These are phyloP conservation scores for Lichtheimia hyalospora DNA, from an alignment of 371 early-diverging fungal genomes.

Conservation along the genomic window DNA sequence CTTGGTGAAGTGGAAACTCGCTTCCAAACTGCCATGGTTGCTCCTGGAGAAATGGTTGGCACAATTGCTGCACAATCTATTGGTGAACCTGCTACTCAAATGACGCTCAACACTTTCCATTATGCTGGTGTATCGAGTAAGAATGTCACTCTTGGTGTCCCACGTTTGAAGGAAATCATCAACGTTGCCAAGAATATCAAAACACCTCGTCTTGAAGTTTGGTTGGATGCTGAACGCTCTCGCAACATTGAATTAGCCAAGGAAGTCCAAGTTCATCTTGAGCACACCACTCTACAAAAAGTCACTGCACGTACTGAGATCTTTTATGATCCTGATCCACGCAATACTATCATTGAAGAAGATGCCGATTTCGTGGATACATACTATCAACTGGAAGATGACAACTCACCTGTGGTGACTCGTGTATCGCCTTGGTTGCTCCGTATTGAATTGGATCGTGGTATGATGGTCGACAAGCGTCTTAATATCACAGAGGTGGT, in stretches of 20 bases:
- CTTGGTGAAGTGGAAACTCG: slow-evolving; percentile 91
- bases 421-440: slow-evolving; percentile 94
- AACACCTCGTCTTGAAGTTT: slow-evolving; percentile 94
- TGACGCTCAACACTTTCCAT: slow-evolving; percentile 99
- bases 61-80: slow-evolving; percentile 99
- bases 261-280: slow-evolving; percentile 87
- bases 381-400: slow-evolving; percentile 89
- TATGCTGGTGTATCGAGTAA: slow-evolving; percentile 98
- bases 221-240: slow-evolving; percentile 76
- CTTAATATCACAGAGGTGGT: slow-evolving; percentile 84
- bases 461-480: slow-evolving; percentile 88
- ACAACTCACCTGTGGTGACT: slow-evolving; percentile 51
- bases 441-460: slow-evolving; percentile 88
- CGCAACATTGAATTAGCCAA: slow-evolving; percentile 87
- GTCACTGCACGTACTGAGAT: slow-evolving; percentile 90
- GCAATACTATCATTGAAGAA: slow-evolving; percentile 83
- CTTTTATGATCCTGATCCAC: slow-evolving; percentile 96
- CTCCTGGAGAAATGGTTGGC: slow-evolving; percentile 99
- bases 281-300: slow-evolving; percentile 89
- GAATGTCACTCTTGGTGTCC: slow-evolving; percentile 99
- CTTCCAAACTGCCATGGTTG: slow-evolving; percentile 89
- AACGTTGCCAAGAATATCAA: slow-evolving; percentile 98
- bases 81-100: slow-evolving; percentile 99
- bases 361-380: slow-evolving; percentile 94
- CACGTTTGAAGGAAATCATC: slow-evolving; percentile 99